A percentile compares a stretch with the other conserved stretches of the same genome.
phyloP scores from a whole-genome alignment of 768 basidiomycete species.

The Suillus americanus region DNA sequence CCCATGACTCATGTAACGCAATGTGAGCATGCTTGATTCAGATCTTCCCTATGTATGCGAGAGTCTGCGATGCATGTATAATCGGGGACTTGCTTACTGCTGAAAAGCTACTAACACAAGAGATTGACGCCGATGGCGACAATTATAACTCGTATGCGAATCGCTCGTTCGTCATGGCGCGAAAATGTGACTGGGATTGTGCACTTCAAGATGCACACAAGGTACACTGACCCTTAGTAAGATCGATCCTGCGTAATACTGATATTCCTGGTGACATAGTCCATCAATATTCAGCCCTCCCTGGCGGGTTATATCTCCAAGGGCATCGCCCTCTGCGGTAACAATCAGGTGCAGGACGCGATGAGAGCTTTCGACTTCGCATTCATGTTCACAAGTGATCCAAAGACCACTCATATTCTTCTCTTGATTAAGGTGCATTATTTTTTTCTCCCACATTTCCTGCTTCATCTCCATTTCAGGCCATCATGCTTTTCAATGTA shows the following conservation, averaged over 20 bases:
- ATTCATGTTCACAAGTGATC: neutral
- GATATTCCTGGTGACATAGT: neutral
- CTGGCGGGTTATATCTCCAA: neutral
- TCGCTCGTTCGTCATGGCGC: neutral
- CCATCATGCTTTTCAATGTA: neutral
- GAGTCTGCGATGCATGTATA: neutral
- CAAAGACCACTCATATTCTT: neutral
- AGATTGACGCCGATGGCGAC: neutral
- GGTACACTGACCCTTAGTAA: neutral
- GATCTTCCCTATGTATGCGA: neutral
- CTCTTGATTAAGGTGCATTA: neutral
- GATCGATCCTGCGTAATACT: neutral
- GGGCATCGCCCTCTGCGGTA: neutral
- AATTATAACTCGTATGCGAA: neutral
- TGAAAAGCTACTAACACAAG: neutral
- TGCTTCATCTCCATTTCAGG: neutral
- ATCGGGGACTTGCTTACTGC: neutral
- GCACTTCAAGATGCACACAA: neutral
- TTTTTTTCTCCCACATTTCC: neutral
- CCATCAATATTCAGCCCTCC: neutral
- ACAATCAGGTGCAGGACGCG: neutral
- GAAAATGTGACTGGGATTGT: neutral
- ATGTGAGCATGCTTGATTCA: neutral
- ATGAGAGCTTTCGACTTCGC: neutral
- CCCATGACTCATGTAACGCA: neutral